Conservation (phyloP, 345 rosid genomes). For the Eucalyptus regnans region DNA sequence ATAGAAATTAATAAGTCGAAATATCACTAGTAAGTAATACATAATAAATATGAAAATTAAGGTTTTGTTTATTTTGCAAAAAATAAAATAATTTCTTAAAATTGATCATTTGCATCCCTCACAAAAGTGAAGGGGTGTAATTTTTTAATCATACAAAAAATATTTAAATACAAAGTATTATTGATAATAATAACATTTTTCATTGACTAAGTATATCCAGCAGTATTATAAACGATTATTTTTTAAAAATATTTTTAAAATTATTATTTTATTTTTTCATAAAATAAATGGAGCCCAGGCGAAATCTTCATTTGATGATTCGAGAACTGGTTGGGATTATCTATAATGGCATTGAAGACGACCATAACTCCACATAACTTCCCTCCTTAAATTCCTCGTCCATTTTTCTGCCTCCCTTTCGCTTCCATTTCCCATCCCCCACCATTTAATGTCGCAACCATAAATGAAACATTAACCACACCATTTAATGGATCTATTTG, state of each 20-base stretch:
- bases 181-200: too few species aligned
- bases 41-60: neutral
- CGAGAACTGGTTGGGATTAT: neutral
- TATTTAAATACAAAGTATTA: too few species aligned
- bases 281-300: neutral
- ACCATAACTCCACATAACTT: neutral
- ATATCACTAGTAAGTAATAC: neutral
- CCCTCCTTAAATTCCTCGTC: neutral
- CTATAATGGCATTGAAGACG: neutral
- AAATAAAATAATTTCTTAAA: neutral
- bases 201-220: too few species aligned
- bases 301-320: neutral
- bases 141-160: neutral
- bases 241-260: neutral
- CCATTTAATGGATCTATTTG: neutral
- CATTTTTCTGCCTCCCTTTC: neutral
- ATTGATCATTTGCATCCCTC: neutral
- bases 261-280: neutral
- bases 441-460: neutral
- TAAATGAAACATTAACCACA: neutral
- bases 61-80: fast-evolving
- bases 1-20: neutral
- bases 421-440: neutral
- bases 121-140: neutral
- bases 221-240: neutral